Evolutionary conservation across 129 eudicot genomes (phyloP).

Genomic region (Chrysanthemum lavandulifolium): DNA sequence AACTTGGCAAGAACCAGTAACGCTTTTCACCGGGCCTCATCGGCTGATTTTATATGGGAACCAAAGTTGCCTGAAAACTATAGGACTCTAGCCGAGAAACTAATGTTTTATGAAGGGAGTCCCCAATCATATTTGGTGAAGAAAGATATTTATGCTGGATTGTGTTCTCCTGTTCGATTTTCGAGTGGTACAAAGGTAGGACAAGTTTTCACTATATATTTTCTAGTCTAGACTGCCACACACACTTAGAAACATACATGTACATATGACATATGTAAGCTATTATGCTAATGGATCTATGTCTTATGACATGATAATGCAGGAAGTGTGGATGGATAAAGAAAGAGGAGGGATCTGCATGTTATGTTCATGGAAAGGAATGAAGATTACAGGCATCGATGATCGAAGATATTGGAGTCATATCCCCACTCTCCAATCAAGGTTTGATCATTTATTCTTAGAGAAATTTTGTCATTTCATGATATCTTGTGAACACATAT

Average conservation of each 20-base stretch:
- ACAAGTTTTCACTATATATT: background rate
- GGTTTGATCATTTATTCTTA: slow-evolving; percentile 35
- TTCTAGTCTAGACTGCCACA: too few species aligned
- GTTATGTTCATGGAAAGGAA: slow-evolving; percentile 68
- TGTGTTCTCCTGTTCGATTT: slow-evolving; percentile 54
- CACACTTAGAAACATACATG: too few species aligned
- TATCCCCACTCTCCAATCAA: slow-evolving; percentile 62
- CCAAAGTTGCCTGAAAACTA: slow-evolving; percentile 64
- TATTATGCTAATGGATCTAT: too few species aligned
- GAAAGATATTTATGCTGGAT: slow-evolving; percentile 55
- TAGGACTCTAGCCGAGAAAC: slow-evolving; percentile 43
- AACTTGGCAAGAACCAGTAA: slow-evolving; percentile 40
- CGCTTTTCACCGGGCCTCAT: slow-evolving; percentile 53
- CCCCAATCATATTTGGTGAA: slow-evolving; percentile 17
- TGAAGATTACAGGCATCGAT: slow-evolving; percentile 77
- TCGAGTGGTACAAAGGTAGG: slow-evolving; percentile 58
- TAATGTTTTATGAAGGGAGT: slow-evolving; percentile 20
- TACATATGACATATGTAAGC: too few species aligned
- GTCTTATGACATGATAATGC: background rate
- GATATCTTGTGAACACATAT: too few species aligned
- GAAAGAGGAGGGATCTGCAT: slow-evolving; percentile 61
- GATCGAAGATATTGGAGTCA: slow-evolving; percentile 82
- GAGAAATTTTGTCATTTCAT: too few species aligned
- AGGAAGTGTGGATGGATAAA: slow-evolving; percentile 88
- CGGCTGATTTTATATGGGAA: slow-evolving; percentile 74